Percentiles rank a stretch among this genome's conserved stretches.
Evolutionary conservation across 1,139 yeast genomes (phyloP).

Genomic region (Yamadazyma triangularis): DNA sequence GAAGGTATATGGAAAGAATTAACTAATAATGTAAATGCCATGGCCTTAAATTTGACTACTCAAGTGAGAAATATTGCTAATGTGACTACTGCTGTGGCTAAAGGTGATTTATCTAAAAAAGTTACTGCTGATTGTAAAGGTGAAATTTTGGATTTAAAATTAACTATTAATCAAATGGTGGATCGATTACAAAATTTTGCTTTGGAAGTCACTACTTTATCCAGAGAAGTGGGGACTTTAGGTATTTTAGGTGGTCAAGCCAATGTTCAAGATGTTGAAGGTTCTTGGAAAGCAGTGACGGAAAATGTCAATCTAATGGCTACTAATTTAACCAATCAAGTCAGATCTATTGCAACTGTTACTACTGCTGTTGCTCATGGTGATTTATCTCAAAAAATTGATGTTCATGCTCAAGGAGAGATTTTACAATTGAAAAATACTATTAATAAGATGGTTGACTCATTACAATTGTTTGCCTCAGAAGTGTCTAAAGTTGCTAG

Average conservation of each 20-base stretch:
- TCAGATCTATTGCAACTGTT: conserved; percentile 84
- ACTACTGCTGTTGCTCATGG: conserved; percentile 94
- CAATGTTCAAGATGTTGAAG: conserved; percentile 87
- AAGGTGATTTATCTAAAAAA: conserved; percentile 79
- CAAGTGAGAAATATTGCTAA: conserved; percentile 88
- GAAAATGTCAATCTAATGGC: conserved; percentile 91
- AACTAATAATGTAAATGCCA: conserved; percentile 85
- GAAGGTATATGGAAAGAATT: conserved; percentile 89
- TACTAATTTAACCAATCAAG: conserved; percentile 81
- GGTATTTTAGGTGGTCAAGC: conserved; percentile 92
- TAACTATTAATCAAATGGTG: conserved; percentile 82
- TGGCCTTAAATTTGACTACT: conserved; percentile 83
- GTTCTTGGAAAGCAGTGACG: conserved; percentile 90
- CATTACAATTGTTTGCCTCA: conserved; percentile 79
- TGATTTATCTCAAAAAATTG: conserved; percentile 81
- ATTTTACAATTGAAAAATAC: conserved; percentile 73
- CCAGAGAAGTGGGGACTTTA: conserved; percentile 85
- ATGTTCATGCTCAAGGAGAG: conserved; percentile 88
- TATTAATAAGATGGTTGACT: conserved; percentile 88
- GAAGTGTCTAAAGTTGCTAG: conserved; percentile 89
- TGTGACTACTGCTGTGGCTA: conserved; percentile 91
- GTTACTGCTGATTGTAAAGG: conserved; percentile 90
- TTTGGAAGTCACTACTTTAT: conserved; percentile 81
- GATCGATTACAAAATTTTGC: conserved; percentile 86
- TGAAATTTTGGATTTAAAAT: conserved; percentile 74